Evolutionary conservation across 169 alveolate species (phyloP), one percentile per base, ranked within the genome.

Genomic region (Eimeria brunetti): DNA sequence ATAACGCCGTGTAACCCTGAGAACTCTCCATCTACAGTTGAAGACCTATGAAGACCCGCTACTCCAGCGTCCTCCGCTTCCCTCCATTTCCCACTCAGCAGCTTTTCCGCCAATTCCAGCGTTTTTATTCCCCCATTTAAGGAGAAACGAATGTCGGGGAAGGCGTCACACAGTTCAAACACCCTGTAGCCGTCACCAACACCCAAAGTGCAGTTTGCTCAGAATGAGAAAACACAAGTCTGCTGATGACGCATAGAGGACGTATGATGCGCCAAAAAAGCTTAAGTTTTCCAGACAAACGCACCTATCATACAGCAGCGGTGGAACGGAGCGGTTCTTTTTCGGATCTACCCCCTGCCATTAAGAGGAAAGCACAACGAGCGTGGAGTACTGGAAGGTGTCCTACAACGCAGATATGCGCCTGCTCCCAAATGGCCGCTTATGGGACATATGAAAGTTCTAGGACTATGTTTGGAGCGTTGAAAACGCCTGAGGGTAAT

Each of bases 251-350:
- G 60, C 20, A 27, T 22, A 44, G 36, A n/a, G 20, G 64, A 46
- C 38, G 27, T 7, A 27, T n/a, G 86, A 16, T 46, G 62, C n/a
- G 44, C 86, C 36, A 24, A 33, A 6, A 41, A 24, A n/a, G 1
- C 11, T 33, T 12, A 18, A 3, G 60, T 44, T 76, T 46, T 6
- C 38, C 64, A 76, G 51, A 2, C 62, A 85, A 58, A 38, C 91
- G 9, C 60, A 92, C 95, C 95, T 80, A 30, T 96, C 97, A 96
- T 98, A 98, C 71, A 98, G 98, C 60, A 99, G 96, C 44, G 99
- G 99, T 1, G 99, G 99, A 24, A 98, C 94, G 3, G 97, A 98
- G 75, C 99, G 97, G 97, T 99, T 99, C 94, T 98, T 97, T 83
- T 97, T 97, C 18, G 99, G 99, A 64, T 97, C 97, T 64, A 99